Conservation (phyloP, 768 basidiomycete species). For the Hericium coralloides region DNA sequence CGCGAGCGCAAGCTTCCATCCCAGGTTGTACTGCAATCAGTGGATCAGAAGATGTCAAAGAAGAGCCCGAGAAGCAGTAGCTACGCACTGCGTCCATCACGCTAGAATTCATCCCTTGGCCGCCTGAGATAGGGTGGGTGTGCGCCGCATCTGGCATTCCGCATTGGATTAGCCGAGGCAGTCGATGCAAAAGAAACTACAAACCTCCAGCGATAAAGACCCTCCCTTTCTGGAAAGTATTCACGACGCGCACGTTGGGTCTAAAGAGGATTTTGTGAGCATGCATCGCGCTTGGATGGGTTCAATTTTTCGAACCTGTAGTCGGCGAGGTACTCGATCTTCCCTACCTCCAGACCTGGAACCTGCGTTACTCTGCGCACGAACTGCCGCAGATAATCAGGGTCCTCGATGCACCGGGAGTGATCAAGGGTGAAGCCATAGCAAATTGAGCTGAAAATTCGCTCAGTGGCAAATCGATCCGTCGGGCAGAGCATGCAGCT, state of each 20-base stretch:
- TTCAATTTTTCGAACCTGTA: not conserved
- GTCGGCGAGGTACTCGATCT: constrained; percentile 1
- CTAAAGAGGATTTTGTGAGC: not conserved
- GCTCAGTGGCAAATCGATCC: not conserved
- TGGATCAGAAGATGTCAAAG: not conserved
- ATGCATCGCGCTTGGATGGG: too few relatives aligned
- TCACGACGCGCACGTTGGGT: constrained; percentile 9
- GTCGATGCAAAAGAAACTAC: constrained; percentile 7
- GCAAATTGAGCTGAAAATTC: not conserved
- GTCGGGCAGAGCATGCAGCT: not conserved
- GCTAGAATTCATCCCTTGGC: constrained; percentile 1
- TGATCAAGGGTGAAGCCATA: not conserved
- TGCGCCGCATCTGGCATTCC: constrained; percentile 3
- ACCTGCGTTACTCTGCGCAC: not conserved
- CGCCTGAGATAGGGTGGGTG: constrained; percentile 1
- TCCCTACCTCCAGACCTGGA: not conserved
- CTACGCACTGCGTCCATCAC: constrained; percentile 1
- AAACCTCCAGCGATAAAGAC: constrained; percentile 14
- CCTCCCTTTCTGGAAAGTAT: constrained; percentile 9
- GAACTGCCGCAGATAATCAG: not conserved
- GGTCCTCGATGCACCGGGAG: not conserved
- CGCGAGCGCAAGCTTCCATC: constrained; percentile 12
- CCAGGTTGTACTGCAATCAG: constrained; percentile 6
- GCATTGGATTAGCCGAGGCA: not conserved
- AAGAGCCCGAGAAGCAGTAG: not conserved